phyloP scores from a whole-genome alignment of 208 protist species.

The Trypanosoma mega region DNA sequence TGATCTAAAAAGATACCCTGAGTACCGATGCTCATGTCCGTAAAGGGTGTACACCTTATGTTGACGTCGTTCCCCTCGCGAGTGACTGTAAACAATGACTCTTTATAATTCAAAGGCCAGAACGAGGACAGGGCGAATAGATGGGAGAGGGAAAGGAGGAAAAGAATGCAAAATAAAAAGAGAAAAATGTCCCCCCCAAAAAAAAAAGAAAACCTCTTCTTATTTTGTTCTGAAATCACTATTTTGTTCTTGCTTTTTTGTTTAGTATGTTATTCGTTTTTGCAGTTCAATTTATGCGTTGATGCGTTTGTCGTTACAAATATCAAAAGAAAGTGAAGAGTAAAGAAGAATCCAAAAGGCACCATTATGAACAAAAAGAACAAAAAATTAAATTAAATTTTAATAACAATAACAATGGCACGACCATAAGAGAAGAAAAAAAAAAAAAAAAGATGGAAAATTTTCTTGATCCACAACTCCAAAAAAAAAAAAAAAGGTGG shows the following conservation, averaged over 20 bases:
- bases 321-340: not conserved
- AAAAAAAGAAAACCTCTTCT: not conserved
- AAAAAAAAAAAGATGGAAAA: conserved; percentile 1
- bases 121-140: no score
- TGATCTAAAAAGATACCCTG: conserved; percentile 13
- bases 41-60: not conserved
- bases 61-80: not conserved
- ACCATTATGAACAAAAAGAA: not conserved
- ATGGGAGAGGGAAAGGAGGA: no score
- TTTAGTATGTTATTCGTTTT: not conserved
- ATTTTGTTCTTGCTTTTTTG: not conserved
- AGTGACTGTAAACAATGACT: no score
- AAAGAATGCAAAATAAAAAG: no score
- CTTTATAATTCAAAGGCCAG: no score
- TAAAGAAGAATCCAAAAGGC: not conserved
- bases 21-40: not conserved
- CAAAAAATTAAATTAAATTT: not conserved
- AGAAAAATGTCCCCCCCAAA: no score
- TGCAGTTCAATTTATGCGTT: no score
- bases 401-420: not conserved
- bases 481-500: no score
- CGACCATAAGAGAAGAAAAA: not conserved
- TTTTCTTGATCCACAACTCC: no score
- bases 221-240: not conserved
- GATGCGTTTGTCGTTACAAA: no score